Evolutionary conservation across 306 rosid species (phyloP), one percentile per base, ranked within the genome.

Genomic region (Cajanus cajan): DNA sequence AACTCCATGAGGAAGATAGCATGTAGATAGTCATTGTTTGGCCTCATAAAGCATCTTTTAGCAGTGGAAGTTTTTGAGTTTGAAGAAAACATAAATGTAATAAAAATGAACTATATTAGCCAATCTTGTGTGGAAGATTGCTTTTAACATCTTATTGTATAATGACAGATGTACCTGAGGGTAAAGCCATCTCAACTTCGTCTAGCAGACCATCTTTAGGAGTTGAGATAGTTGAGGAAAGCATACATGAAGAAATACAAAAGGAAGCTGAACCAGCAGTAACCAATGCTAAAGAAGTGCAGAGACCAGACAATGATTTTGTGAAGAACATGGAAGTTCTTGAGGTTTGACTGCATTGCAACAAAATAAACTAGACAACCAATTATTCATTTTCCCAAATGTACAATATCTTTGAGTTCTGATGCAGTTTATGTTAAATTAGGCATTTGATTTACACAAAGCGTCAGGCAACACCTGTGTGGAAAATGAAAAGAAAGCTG

Each of bases 281-380:
- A n/a, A 19, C 24, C 8, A 1, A 52, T 54, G 40, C 57, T 5
- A 41, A n/a, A n/a, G 34, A 24, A 11, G 68, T 31, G 11, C 68
- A 39, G 36, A 54, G 4, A 40, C 10, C 44, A 41, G 36, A 41
- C 68, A 54, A 40, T 16, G 36, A 78, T 28, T 41, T 43, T 19
- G 45, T 9, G 34, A 12, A 52, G 36, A 52, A 14, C 28, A 57
- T 4, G 13, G 25, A 14, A 68, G 36, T 67, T 34, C 33, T 14
- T 9, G 41, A 85, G 86, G 89, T 82, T 75, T 79, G 82, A 73
- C 14, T 8, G 4, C 8, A 34, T 13, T 68, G 4, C 68, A 34
- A 58, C 12, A 24, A 68, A 39, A 15, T 51, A 50, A 58, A 18
- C 6, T 65, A 43, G 22, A 54, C 51, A 41, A 12, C 9, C 50